Evolutionary conservation across 495 filamentous ascomycete genomes (phyloP).

Genomic region (Aspergillus nanangensis): DNA sequence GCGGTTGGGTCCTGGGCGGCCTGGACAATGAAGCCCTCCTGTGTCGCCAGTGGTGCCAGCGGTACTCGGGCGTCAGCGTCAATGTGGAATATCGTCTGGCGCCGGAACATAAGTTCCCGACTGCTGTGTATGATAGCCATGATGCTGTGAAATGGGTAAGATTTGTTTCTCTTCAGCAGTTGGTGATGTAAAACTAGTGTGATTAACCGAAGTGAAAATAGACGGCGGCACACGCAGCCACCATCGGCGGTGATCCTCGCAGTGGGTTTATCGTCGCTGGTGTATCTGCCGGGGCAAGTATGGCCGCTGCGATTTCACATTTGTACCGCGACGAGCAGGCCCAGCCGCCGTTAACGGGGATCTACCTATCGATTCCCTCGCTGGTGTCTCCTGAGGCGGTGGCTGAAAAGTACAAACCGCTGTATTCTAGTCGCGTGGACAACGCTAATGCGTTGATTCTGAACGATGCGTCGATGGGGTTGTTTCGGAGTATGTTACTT

Average conservation of each 20-base stretch:
- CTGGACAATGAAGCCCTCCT: neutral
- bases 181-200: too few relatives aligned
- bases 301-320: slow-evolving; percentile 6
- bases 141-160: slow-evolving; percentile 15
- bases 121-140: slow-evolving; percentile 11
- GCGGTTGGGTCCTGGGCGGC: neutral
- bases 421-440: slow-evolving; percentile 1
- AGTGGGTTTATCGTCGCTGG: slow-evolving; percentile 15
- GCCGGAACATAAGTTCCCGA: slow-evolving; percentile 12
- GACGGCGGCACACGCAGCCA: slow-evolving; percentile 9
- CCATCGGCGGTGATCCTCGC: slow-evolving; percentile 8
- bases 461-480: neutral
- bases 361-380: slow-evolving; percentile 3
- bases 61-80: neutral
- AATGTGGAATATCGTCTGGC: slow-evolving; percentile 11
- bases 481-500: too few relatives aligned
- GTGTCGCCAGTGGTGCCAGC: neutral
- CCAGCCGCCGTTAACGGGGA: slow-evolving; percentile 1
- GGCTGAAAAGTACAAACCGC: slow-evolving; percentile 5
- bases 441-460: slow-evolving; percentile 2
- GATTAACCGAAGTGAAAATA: too few relatives aligned
- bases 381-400: neutral
- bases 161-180: too few relatives aligned
- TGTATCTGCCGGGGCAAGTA: slow-evolving; percentile 8
- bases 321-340: slow-evolving; percentile 2